phyloP scores from a whole-genome alignment of 2,329 filamentous ascomycete genomes.

The Plectosphaerella sp. region DNA sequence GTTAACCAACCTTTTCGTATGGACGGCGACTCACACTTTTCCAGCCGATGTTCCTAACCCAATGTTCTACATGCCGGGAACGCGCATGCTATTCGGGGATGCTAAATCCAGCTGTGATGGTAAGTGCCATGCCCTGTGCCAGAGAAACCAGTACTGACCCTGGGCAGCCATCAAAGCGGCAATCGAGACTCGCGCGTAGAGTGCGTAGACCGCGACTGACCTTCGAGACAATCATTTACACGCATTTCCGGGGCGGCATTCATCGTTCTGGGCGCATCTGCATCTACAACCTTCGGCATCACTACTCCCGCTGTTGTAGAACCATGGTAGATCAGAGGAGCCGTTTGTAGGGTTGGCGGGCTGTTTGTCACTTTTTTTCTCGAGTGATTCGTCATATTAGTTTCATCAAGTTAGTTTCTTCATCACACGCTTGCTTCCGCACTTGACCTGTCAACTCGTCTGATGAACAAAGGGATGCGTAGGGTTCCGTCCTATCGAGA shows the following conservation, averaged over 20 bases:
- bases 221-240: not conserved
- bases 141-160: constrained; percentile 8
- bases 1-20: constrained; percentile 20
- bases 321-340: not conserved
- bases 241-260: not conserved
- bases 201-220: not conserved
- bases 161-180: constrained; percentile 34
- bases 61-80: constrained; percentile 88
- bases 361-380: too few species aligned
- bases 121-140: constrained; percentile 28
- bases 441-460: too few species aligned
- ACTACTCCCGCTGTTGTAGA: not conserved
- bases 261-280: not conserved
- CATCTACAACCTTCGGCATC: not conserved
- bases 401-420: too few species aligned
- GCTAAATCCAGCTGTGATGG: constrained; percentile 80
- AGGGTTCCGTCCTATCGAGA: constrained; percentile 1
- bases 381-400: too few species aligned
- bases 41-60: constrained; percentile 84
- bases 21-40: not conserved
- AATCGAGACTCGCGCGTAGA: constrained; percentile 21
- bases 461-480: not conserved
- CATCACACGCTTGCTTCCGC: too few species aligned
- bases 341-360: too few species aligned
- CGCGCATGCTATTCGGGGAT: constrained; percentile 90